Base-by-base conservation (phyloP, 176 grass and related monocot genomes). In the Carex parvula region DNA sequence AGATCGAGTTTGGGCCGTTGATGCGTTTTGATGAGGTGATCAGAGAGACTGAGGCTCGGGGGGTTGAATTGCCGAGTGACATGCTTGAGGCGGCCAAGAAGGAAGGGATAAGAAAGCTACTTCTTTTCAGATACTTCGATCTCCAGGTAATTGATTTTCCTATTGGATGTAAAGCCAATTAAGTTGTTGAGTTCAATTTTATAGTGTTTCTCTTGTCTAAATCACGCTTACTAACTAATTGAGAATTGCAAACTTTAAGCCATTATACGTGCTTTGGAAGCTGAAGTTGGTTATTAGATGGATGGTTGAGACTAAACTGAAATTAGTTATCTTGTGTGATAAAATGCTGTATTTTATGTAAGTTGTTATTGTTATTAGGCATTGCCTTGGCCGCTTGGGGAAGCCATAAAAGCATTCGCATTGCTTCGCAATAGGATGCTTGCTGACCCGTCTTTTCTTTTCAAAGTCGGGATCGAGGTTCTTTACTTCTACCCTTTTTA, bases 401-500 rank as follows among this genome's bases (percentile, higher is more conserved):
- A 80, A 85, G 84, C 87, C 83, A 87, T 95, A 70, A 84, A 84
- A 68, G 81, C 83, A 48, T 91, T 91, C 24, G 89, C 96, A 39
- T 69, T 90, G 86, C 93, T 98, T 71, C 92, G 93, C 52, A 88
- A 98, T 86, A 84, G 96, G 63, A 98, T 98, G 96, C 92, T 98
- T 15, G 92, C 95, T 5, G 95, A 95, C 70, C 92, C 91, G 4
- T 93, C 92, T 4, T 98, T 98, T 83, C 89, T 98, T 81, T 98
- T 98, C 89, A 98, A 98, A 94, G 95, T 98, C 79, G 91, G 87
- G 82, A 98, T 78, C 0, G 92, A 98, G 95, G 95, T 95, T 41
- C 76, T 86, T 53, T 60, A 32, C 61, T 82, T 82, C 15, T 56
- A 60, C 53, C 15, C 42, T 57, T 32, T n/a, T 85, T 59, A 12